A percentile compares a stretch with the other conserved stretches of the same genome.
phyloP scores from a whole-genome alignment of 2,329 filamentous ascomycete species.

The Fusarium hainanense region DNA sequence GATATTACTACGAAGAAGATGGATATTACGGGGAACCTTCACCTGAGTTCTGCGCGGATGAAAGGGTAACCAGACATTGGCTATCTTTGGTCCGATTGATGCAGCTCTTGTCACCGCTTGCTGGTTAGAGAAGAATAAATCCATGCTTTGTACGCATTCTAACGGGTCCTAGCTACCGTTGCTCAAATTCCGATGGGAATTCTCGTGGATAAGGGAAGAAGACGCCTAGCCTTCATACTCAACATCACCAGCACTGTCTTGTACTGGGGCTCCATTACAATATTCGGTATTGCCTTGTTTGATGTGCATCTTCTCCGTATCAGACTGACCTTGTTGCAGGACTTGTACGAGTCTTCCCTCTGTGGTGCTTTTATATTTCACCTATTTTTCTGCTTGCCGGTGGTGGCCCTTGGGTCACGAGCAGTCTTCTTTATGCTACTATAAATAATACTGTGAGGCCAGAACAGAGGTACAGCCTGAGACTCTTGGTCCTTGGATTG shows the following conservation, averaged over 20 bases:
- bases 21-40: not conserved
- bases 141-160: not conserved
- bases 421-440: not conserved
- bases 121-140: not conserved
- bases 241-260: not conserved
- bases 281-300: not conserved
- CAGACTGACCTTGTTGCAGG: not conserved
- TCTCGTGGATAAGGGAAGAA: not conserved
- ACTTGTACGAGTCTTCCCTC: not conserved
- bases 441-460: not conserved
- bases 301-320: too few species aligned
- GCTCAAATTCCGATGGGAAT: constrained; percentile 8
- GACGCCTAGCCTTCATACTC: not conserved
- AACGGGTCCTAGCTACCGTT: not conserved
- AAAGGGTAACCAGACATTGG: constrained; percentile 1
- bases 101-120: not conserved
- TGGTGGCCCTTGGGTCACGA: not conserved
- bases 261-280: constrained; percentile 2
- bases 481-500: not conserved
- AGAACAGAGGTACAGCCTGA: not conserved
- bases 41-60: constrained; percentile 3
- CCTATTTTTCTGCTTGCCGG: not conserved
- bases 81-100: not conserved
- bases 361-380: constrained; percentile 13
- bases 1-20: not conserved